These are phyloP conservation scores for Echium plantagineum DNA, from an alignment of 257 asterid species.

Conservation along the genomic window DNA sequence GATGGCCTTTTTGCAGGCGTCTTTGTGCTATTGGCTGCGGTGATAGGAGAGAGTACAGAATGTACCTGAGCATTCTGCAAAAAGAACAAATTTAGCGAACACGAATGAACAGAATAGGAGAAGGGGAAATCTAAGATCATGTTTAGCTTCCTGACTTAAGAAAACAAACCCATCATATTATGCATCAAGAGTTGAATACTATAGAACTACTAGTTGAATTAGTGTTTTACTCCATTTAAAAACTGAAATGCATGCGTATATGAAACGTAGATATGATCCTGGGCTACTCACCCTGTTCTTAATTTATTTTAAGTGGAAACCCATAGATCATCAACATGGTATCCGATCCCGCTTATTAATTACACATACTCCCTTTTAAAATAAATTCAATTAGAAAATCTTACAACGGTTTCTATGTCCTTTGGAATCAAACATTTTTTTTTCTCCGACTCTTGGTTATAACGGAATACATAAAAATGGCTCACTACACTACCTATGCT, in stretches of 20 bases:
- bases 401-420: no score
- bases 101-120: conserved; percentile 13
- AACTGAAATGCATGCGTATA: no score
- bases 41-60: conserved; percentile 34
- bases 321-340: not conserved
- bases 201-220: not conserved
- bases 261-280: conserved; percentile 13
- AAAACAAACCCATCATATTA: no score
- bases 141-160: no score
- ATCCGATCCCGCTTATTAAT: not conserved
- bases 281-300: not conserved
- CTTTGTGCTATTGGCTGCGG: conserved; percentile 46
- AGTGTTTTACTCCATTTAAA: not conserved
- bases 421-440: no score
- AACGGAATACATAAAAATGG: no score
- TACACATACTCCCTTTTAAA: not conserved
- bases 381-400: not conserved
- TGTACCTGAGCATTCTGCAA: conserved; percentile 48
- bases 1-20: conserved; percentile 44
- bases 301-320: not conserved
- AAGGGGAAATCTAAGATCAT: not conserved
- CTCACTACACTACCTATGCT: no score
- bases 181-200: no score
- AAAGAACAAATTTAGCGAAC: conserved; percentile 6
- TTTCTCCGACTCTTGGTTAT: no score